Base-by-base conservation (phyloP, 768 basidiomycete species). In the Hericium alpestre region DNA sequence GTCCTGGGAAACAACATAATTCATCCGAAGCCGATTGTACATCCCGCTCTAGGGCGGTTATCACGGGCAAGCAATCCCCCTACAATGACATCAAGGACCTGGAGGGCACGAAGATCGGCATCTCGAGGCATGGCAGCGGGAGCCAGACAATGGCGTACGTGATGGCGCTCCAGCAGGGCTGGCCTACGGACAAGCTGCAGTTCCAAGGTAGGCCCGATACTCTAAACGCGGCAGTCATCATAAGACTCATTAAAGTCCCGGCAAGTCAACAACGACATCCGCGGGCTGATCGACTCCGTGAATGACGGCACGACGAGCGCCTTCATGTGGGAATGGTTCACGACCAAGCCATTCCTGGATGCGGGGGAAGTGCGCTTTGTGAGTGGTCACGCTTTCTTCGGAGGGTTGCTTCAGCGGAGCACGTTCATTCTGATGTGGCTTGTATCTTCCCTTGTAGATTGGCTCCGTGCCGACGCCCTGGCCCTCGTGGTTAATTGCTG, bases 271-370 rank as follows among this genome's bases (percentile, higher is more conserved):
- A 82, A 88, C 61, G 83, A 90, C 63, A 89, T 93, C 58, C 82
- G 79, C 15, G 85, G 89, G 10, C 75, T 97, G 32, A 81, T 94
- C 58, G 73, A 84, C 60, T 91, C 92, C 5, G 91, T 95, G 13
- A 96, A 96, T 65, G 84, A 89, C 53, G 89, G 86, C 0, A 80
- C 86, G 12, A 93, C 93, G 6, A 90, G 89, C 60, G 88, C 87
- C 11, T 94, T 94, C 72, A 88, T 94, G 85, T 92, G 91, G 90
- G 91, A 93, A 69, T 91, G 88, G 89, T 96, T 95, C 69, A 87
- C 84, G 4, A 87, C 85, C 40, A 87, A 87, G 63, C 84, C 93
- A 4, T 93, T 82, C 64, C 81, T 78, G 6, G 90, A 94, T 65
- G 76, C 78, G 9, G 90, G 86, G 13, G 82, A 89, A 67, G 86